phyloP scores from a whole-genome alignment of 2,329 filamentous ascomycete genomes.

The Colletotrichum musae region DNA sequence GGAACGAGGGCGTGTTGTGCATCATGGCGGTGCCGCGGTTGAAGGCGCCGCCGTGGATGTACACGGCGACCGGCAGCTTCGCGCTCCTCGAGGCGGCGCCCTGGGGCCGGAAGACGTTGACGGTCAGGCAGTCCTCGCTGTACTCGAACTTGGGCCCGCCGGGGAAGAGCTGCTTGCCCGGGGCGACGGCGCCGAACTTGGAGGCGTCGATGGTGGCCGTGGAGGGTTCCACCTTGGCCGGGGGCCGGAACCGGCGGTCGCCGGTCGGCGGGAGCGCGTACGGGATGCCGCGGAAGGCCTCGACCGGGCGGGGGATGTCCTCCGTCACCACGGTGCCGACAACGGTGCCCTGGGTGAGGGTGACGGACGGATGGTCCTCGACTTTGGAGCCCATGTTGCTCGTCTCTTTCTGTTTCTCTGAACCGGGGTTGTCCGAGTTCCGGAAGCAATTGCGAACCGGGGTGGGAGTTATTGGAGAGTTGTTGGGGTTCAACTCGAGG shows the following conservation, averaged over 20 bases:
- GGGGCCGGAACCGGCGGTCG: conserved; percentile 59
- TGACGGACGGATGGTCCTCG: conserved; percentile 34
- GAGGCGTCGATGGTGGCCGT: conserved; percentile 50
- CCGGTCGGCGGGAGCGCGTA: conserved; percentile 57
- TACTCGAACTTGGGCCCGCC: conserved; percentile 46
- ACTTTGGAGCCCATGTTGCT: conserved; percentile 30
- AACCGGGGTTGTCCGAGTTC: not conserved
- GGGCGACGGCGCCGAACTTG: conserved; percentile 56
- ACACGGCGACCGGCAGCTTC: conserved; percentile 65
- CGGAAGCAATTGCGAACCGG: not conserved
- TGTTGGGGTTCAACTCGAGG: no score
- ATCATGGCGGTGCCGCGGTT: conserved; percentile 67
- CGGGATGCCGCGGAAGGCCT: conserved; percentile 65
- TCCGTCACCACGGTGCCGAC: conserved; percentile 53
- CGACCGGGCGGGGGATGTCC: conserved; percentile 58
- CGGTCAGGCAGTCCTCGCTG: conserved; percentile 68
- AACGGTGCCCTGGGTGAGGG: conserved; percentile 58
- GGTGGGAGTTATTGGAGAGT: not conserved
- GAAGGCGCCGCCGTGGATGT: conserved; percentile 76
- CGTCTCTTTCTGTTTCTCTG: not conserved
- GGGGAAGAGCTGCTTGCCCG: conserved; percentile 46
- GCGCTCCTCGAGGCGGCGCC: conserved; percentile 17
- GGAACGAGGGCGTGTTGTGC: conserved; percentile 74
- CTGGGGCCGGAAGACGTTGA: conserved; percentile 65
- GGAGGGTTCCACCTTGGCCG: conserved; percentile 51